These are phyloP conservation scores for Elongisporangium undulatum DNA, from an alignment of 352 stramenopile genomes.

Conservation along the genomic window DNA sequence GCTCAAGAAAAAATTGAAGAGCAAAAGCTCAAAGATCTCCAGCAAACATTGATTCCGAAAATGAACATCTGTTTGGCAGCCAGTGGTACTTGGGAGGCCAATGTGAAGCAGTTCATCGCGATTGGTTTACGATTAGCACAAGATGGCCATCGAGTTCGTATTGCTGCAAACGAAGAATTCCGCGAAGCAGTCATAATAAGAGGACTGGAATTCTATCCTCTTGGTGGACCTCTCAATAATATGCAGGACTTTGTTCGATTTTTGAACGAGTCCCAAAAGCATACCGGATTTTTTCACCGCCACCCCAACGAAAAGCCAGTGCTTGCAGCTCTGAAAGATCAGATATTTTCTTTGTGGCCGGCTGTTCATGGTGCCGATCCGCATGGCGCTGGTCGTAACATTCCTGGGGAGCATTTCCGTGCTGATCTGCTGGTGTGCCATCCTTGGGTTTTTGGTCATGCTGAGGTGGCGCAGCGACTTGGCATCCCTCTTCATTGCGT, in stretches of 20 bases:
- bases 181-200: constrained; percentile 36
- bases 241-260: constrained; percentile 33
- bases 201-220: constrained; percentile 47
- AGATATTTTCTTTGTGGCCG: constrained; percentile 33
- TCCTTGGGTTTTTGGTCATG: constrained; percentile 32
- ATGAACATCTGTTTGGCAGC: constrained; percentile 46
- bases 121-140: constrained; percentile 54
- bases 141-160: constrained; percentile 77
- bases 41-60: constrained; percentile 7
- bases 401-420: constrained; percentile 31
- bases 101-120: constrained; percentile 47
- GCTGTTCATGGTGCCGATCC: constrained; percentile 21
- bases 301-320: constrained; percentile 15
- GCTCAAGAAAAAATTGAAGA: neutral
- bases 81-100: constrained; percentile 46
- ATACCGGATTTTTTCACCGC: constrained; percentile 18
- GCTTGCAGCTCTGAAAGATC: constrained; percentile 19
- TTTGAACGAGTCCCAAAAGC: constrained; percentile 20
- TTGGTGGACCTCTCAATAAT: constrained; percentile 22
- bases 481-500: constrained; percentile 42
- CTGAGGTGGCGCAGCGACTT: constrained; percentile 32
- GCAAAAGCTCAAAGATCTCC: neutral
- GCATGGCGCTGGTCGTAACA: constrained; percentile 15
- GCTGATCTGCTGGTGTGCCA: constrained; percentile 39
- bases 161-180: constrained; percentile 72